Percentiles rank a stretch among this genome's conserved stretches.
Conservation (phyloP, 129 eudicot genomes). For the Escallonia rubra region DNA sequence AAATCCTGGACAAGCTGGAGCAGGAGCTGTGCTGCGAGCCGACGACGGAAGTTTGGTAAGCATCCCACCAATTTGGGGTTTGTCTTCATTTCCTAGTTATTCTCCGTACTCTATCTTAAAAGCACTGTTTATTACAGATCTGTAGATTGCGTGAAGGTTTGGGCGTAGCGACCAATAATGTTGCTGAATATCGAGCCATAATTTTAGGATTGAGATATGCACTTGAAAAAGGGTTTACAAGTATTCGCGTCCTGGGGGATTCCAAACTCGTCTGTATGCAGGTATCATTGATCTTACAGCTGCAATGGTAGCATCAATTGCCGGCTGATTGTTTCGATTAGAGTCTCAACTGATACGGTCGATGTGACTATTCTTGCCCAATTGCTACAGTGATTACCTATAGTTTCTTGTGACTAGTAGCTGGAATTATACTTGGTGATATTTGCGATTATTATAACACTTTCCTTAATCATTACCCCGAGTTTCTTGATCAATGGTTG, state of each 20-base stretch:
- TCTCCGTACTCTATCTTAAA: slow-evolving; percentile 2
- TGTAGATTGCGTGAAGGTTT: slow-evolving; percentile 88
- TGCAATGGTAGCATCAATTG: too few relatives aligned
- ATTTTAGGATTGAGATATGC: slow-evolving; percentile 85
- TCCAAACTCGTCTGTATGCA: slow-evolving; percentile 96
- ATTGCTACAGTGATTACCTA: too few relatives aligned
- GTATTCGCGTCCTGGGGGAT: slow-evolving; percentile 71
- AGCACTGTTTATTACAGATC: slow-evolving; percentile 33
- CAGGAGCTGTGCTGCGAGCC: slow-evolving; percentile 75
- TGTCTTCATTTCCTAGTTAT: not conserved
- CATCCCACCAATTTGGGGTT: not conserved
- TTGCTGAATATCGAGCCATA: slow-evolving; percentile 85
- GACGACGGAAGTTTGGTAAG: slow-evolving; percentile 67
- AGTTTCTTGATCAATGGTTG: not conserved
- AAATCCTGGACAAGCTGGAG: slow-evolving; percentile 95
- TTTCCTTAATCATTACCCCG: not conserved
- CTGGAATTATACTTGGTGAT: not conserved
- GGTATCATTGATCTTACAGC: slow-evolving; percentile 26
- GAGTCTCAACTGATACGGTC: too few relatives aligned
- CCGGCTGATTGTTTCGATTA: too few relatives aligned
- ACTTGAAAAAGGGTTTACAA: slow-evolving; percentile 77
- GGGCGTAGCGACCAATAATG: slow-evolving; percentile 77
- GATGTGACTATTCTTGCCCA: too few relatives aligned
- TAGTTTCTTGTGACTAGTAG: not conserved
- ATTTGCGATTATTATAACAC: not conserved